These are phyloP conservation scores for Bimuria novae-zelandiae DNA, from an alignment of 2,329 filamentous ascomycete genomes.

Conservation along the genomic window DNA sequence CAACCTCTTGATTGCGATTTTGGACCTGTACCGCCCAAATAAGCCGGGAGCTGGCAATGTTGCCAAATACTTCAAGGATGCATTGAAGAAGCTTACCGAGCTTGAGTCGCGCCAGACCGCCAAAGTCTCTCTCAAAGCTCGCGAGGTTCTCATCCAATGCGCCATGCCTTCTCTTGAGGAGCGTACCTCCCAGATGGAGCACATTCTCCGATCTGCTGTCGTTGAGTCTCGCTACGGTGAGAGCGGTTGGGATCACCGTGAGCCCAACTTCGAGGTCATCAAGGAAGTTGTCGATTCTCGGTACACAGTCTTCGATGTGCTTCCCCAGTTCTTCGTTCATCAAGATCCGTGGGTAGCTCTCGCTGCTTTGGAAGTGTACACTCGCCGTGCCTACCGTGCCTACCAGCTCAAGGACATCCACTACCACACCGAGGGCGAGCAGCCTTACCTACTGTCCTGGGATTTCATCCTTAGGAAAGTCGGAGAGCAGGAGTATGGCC, in stretches of 20 bases:
- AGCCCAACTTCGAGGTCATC: constrained; percentile 86
- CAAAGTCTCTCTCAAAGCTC: constrained; percentile 96
- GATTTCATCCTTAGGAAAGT: constrained; percentile 95
- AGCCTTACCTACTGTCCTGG: constrained; percentile 85
- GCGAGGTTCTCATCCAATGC: constrained; percentile 96
- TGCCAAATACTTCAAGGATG: constrained; percentile 81
- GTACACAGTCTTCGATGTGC: constrained; percentile 96
- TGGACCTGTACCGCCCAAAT: constrained; percentile 94
- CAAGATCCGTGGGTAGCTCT: constrained; percentile 92
- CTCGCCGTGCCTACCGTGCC: constrained; percentile 94
- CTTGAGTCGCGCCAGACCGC: constrained; percentile 84
- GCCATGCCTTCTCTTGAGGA: constrained; percentile 95
- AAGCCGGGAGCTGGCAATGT: constrained; percentile 88
- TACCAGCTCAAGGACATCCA: constrained; percentile 89
- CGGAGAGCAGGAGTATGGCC: constrained; percentile 85
- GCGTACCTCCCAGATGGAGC: constrained; percentile 95
- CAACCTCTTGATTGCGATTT: constrained; percentile 85
- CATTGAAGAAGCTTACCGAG: constrained; percentile 85
- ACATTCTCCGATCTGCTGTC: constrained; percentile 93
- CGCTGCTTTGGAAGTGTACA: constrained; percentile 93
- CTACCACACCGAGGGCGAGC: constrained; percentile 78
- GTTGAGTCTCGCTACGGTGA: constrained; percentile 97
- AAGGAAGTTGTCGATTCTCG: constrained; percentile 99
- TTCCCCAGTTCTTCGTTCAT: constrained; percentile 94
- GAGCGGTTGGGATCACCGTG: constrained; percentile 93